phyloP scores from a whole-genome alignment of 352 stramenopile genomes.

The Phytopythium litorale region DNA sequence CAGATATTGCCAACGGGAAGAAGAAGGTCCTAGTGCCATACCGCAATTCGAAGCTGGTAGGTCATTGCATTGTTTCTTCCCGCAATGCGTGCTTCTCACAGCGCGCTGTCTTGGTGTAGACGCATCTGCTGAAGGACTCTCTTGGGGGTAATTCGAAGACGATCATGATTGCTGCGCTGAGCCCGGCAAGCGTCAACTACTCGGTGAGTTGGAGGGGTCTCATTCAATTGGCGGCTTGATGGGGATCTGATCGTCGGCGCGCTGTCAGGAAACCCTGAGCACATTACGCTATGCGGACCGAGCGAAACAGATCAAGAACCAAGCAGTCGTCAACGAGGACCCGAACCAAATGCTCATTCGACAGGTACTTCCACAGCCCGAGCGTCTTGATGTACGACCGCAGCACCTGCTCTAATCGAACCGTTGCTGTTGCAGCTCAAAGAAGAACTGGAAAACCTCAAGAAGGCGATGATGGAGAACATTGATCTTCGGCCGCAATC shows the following conservation, averaged over 20 bases:
- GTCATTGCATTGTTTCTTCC: not conserved
- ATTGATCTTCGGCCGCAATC: conserved; percentile 47
- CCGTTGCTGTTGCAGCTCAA: conserved; percentile 40
- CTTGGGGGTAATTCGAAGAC: conserved; percentile 89
- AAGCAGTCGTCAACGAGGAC: conserved; percentile 91
- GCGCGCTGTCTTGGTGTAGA: conserved; percentile 21
- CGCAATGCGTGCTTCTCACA: not conserved
- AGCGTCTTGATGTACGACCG: not conserved
- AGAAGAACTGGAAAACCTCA: conserved; percentile 68
- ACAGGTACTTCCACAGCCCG: conserved; percentile 22
- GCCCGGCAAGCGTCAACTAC: conserved; percentile 86
- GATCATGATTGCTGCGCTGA: conserved; percentile 89
- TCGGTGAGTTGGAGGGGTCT: conserved; percentile 28
- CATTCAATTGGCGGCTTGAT: no score
- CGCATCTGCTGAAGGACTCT: conserved; percentile 81
- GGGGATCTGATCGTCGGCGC: not conserved
- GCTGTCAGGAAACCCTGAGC: conserved; percentile 79
- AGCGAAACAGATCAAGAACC: conserved; percentile 93
- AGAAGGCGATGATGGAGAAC: conserved; percentile 71
- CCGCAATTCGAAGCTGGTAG: conserved; percentile 90
- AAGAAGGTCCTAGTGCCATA: conserved; percentile 89
- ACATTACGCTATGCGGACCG: conserved; percentile 90
- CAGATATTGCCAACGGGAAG: conserved; percentile 82
- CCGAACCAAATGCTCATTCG: conserved; percentile 86
- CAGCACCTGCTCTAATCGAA: not conserved